These are phyloP conservation scores for Gossypium lobatum DNA, from an alignment of 441 rosid species.

Conservation along the genomic window DNA sequence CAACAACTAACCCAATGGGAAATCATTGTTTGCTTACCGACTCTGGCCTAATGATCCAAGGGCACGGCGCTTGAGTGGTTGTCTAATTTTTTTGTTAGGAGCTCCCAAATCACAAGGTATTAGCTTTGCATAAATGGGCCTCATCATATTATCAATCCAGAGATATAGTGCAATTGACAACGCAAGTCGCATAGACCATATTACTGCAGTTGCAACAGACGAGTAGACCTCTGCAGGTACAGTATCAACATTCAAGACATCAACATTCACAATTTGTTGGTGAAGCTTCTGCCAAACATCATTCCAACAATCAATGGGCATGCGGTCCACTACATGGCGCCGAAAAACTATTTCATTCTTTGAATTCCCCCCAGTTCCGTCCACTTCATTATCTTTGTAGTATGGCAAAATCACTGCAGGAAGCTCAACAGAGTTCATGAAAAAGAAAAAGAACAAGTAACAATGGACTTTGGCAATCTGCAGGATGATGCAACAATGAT, in stretches of 20 bases:
- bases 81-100: slow-evolving; percentile 42
- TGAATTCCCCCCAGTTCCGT: slow-evolving; percentile 32
- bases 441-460: background rate
- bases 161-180: slow-evolving; percentile 62
- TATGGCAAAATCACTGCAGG: slow-evolving; percentile 82
- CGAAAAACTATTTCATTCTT: slow-evolving; percentile 62
- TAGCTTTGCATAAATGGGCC: slow-evolving; percentile 87
- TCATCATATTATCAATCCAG: slow-evolving; percentile 73
- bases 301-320: slow-evolving; percentile 98
- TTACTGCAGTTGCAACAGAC: slow-evolving; percentile 74
- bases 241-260: slow-evolving; percentile 64
- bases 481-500: background rate
- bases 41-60: slow-evolving; percentile 95
- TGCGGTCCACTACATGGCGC: slow-evolving; percentile 82
- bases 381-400: slow-evolving; percentile 52
- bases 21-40: slow-evolving; percentile 48
- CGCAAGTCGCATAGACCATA: slow-evolving; percentile 94
- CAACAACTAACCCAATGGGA: slow-evolving; percentile 9
- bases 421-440: background rate
- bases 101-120: slow-evolving; percentile 94
- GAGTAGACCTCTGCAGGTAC: slow-evolving; percentile 82
- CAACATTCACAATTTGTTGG: slow-evolving; percentile 78
- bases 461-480: background rate
- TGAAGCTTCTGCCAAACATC: slow-evolving; percentile 94
- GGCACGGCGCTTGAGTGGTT: slow-evolving; percentile 67